Base-by-base conservation (phyloP, 2,329 filamentous ascomycete genomes). In the Colletotrichum paranaense region DNA sequence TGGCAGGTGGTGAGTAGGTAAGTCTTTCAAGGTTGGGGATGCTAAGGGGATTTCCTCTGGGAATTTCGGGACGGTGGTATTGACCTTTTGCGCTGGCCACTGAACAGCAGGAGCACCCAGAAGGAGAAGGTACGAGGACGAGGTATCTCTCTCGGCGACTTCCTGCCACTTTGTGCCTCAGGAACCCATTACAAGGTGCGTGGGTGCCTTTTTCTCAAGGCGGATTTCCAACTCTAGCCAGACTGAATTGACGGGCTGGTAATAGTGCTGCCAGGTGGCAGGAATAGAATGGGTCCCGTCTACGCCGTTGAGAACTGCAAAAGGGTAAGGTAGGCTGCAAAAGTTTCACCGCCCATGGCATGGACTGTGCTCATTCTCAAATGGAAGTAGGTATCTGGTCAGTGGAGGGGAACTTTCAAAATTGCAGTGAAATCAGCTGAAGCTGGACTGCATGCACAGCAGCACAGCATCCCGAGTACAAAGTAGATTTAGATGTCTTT, bases 331-430 rank as follows among this genome's bases (percentile, higher is more conserved):
- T 32, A 32, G 22, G 30, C 12, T 30, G 62, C 62, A 42, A 42
- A 52, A 67, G 64, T 19, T 35, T 26, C 69, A 72, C 69, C 64
- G 65, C 58, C 53, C 53, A 63, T 24, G 28, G 30, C 35, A 26
- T 60, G 49, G 46, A 62, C n/a, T 42, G 38, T 42, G 38, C 38
- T 66, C 38, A 32, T 53, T 57, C 53, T 42, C 42, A 26, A 42
- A 30, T n/a, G 42, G 63, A 38, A 32, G 49, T 32, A 32, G 30
- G 30, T 42, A 42, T 42, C 38, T 19, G 22, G 28, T 52, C 19
- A 38, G 19, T 26, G 12, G 49, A 57, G 57, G 32, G 52, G 52
- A 32, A 16, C 22, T 42, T 9, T 56, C 30, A 28, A 26, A 52
- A 62, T 53, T 55, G 24, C 68, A 57, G 64, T 60, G 68, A 46